Percentiles rank a stretch among this genome's conserved stretches.
These are phyloP conservation scores for Pleurotus tuber-regium DNA, from an alignment of 768 basidiomycete species.

Conservation along the genomic window DNA sequence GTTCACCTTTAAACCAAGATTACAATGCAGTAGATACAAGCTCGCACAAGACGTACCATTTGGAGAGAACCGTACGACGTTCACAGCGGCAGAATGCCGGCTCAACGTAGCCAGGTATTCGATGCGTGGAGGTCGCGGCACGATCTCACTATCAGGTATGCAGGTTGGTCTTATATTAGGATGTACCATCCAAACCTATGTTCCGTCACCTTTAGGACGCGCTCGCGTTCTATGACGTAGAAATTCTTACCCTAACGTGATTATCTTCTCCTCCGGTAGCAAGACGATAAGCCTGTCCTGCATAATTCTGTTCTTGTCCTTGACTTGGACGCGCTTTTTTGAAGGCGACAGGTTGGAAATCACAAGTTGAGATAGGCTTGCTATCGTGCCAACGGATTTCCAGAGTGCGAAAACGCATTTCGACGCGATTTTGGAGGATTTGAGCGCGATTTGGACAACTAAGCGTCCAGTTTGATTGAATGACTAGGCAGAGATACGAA, in stretches of 20 bases:
- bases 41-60: constrained; percentile 56
- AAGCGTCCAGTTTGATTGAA: not conserved
- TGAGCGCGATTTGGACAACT: not conserved
- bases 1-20: constrained; percentile 50
- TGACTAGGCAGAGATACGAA: not conserved
- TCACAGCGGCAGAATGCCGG: constrained; percentile 92
- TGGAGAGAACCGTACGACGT: constrained; percentile 94
- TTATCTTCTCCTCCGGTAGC: constrained; percentile 98
- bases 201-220: constrained; percentile 12
- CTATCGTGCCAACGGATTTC: constrained; percentile 97
- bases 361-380: constrained; percentile 94
- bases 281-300: constrained; percentile 78
- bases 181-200: constrained; percentile 90
- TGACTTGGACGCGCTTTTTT: constrained; percentile 71
- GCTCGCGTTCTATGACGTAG: constrained; percentile 3
- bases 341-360: constrained; percentile 86
- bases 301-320: constrained; percentile 54
- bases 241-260: constrained; percentile 79
- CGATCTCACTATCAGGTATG: constrained; percentile 40
- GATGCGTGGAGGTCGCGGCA: constrained; percentile 67
- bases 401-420: constrained; percentile 85
- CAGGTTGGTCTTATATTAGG: constrained; percentile 80
- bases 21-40: not conserved
- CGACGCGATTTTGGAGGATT: constrained; percentile 1
- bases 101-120: constrained; percentile 95